Base-by-base conservation (phyloP, 345 rosid genomes). In the Trapa bicornis region DNA sequence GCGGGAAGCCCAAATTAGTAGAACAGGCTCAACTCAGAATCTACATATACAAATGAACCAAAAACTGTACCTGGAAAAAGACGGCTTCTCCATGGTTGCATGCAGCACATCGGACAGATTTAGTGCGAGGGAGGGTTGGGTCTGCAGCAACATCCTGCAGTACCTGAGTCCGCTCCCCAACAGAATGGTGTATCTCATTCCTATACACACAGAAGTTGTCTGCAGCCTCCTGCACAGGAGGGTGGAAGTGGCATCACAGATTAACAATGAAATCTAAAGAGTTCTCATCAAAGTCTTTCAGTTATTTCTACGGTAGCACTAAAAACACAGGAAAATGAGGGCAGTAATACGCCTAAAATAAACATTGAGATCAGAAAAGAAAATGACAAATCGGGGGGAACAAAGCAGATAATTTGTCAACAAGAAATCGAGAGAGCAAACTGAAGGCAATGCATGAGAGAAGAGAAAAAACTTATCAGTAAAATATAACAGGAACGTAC, bases 41-140 rank as follows among this genome's bases (percentile, higher is more conserved):
- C 42, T n/a, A 65, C 43, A 3, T 16, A 58, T 58, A 9, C 38
- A 10, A 13, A 13, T 32, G 38, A 58, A 65, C 43, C 12, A 0
- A 38, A 22, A 67, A 29, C 43, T 69, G 17, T 56, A 77, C 86
- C 83, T 82, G 83, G 78, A 82, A 82, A 73, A 80, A 80, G 57
- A 82, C 82, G 42, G 83, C 86, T 75, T 80, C 86, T 1, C 71
- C 75, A 70, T 80, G 83, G 56, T 61, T 61, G 77, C 86, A 82
- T n/a, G 35, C 39, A 17, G 64, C 63, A 69, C 86, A 82, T 12
- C 66, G 67, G 33, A 75, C 83, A 52, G 79, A 52, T 73, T 82
- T 82, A 37, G 86, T 82, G 11, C 86, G 86, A 64, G 86, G 86
- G 17, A 82, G 81, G 29, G 86, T 82, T 6, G 86, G 86, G 67